Conservation (phyloP, 2,329 filamentous ascomycete genomes). For the Davidsoniella eucalypti region DNA sequence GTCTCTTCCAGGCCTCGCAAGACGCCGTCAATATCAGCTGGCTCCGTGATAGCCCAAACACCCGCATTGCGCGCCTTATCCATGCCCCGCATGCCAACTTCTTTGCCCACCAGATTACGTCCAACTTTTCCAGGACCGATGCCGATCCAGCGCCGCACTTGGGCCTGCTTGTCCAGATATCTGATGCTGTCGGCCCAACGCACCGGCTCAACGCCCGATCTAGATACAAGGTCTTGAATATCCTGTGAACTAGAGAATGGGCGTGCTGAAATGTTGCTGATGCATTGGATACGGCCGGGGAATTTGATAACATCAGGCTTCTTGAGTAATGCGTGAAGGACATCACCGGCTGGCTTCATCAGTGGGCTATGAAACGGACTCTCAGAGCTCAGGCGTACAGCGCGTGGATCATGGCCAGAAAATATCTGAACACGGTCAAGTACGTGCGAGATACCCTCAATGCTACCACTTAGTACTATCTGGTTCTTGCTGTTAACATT, state of each 20-base stretch:
- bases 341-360: conserved; percentile 67
- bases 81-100: conserved; percentile 70
- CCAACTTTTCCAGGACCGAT: conserved; percentile 91
- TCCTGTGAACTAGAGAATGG: conserved; percentile 61
- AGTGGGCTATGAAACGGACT: conserved; percentile 83
- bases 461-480: conserved; percentile 80
- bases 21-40: conserved; percentile 56
- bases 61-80: conserved; percentile 74
- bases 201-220: conserved; percentile 81
- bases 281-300: conserved; percentile 56
- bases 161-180: conserved; percentile 70
- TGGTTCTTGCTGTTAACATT: conserved; percentile 96
- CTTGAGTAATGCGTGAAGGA: conserved; percentile 54
- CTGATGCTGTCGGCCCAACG: conserved; percentile 88
- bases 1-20: conserved; percentile 50
- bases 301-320: conserved; percentile 53
- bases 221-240: conserved; percentile 60
- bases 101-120: conserved; percentile 82
- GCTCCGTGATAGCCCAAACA: conserved; percentile 81
- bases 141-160: conserved; percentile 72
- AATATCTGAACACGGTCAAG: conserved; percentile 78
- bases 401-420: conserved; percentile 76
- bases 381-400: conserved; percentile 72
- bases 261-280: conserved; percentile 72
- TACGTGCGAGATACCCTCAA: conserved; percentile 65